Evolutionary conservation across 1,284 basidiomycete genomes (phyloP).

Genomic region (Caloboletus firmus): DNA sequence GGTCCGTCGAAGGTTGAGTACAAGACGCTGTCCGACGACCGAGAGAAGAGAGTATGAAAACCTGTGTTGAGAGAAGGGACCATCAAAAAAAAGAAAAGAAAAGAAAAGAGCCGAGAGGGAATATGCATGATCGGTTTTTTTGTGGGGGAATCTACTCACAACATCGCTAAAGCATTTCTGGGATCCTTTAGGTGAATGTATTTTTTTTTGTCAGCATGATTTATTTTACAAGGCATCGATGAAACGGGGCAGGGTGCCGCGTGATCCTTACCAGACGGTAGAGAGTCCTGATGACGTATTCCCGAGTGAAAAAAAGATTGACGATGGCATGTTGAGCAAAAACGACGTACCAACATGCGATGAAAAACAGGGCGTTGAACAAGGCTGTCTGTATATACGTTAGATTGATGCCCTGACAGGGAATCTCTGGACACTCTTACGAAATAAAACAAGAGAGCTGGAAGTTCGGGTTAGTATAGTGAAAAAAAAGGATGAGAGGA

Average conservation of each 20-base stretch:
- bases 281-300: conserved; percentile 5
- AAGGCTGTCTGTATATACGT: conserved; percentile 13
- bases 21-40: conserved; percentile 24
- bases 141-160: conserved; percentile 10
- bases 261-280: conserved; percentile 10
- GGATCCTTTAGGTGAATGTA: conserved; percentile 17
- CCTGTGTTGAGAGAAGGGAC: background rate
- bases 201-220: background rate
- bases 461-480: background rate
- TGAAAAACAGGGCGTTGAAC: conserved; percentile 14
- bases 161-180: conserved; percentile 8
- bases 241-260: too few species aligned
- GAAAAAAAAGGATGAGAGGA: background rate
- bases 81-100: background rate
- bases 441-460: conserved; percentile 22
- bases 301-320: background rate
- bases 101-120: background rate
- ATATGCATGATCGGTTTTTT: too few species aligned
- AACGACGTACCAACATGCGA: conserved; percentile 22
- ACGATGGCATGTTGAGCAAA: too few species aligned
- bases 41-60: conserved; percentile 14
- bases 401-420: background rate
- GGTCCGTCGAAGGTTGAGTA: conserved; percentile 25
- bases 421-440: conserved; percentile 5
- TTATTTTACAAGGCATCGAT: background rate